Percentiles rank a stretch among this genome's conserved stretches.
Conservation (phyloP, 208 protist species). For the Angomonas desouzai region DNA sequence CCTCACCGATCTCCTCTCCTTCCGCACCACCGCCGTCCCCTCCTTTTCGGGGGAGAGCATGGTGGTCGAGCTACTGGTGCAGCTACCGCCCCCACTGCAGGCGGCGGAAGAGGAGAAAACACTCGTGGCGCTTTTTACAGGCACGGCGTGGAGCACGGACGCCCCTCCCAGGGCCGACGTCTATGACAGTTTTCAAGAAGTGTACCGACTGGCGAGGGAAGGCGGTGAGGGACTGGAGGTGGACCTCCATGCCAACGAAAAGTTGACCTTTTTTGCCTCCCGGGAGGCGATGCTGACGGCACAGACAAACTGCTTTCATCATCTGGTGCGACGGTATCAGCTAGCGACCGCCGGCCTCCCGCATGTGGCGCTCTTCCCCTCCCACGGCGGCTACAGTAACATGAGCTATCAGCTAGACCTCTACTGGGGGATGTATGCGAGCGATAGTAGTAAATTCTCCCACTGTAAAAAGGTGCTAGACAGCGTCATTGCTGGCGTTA, state of each 20-base stretch:
- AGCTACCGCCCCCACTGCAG: neutral
- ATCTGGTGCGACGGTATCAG: constrained; percentile 35
- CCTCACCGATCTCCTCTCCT: neutral
- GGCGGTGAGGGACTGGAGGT: neutral
- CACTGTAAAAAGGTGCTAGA: constrained; percentile 51
- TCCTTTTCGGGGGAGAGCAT: constrained; percentile 68
- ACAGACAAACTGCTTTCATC: constrained; percentile 32
- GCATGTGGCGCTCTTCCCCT: constrained; percentile 59
- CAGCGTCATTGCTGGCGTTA: constrained; percentile 1
- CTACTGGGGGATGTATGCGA: constrained; percentile 58
- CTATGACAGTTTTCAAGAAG: neutral
- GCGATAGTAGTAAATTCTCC: constrained; percentile 51
- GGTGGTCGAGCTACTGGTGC: constrained; percentile 51
- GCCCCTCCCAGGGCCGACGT: constrained; percentile 50
- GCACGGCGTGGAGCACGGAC: constrained; percentile 54
- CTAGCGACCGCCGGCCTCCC: constrained; percentile 16
- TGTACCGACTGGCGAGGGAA: constrained; percentile 5
- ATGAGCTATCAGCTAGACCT: constrained; percentile 74
- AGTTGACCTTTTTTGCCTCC: neutral
- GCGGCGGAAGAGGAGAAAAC: neutral
- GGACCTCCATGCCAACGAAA: neutral
- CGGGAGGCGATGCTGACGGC: constrained; percentile 19
- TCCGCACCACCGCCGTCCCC: constrained; percentile 41
- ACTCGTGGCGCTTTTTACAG: constrained; percentile 52
- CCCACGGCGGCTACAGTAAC: constrained; percentile 79